A percentile compares a stretch with the other conserved stretches of the same genome.
phyloP scores from a whole-genome alignment of 2,329 filamentous ascomycete genomes.

The Neobulgaria alba region DNA sequence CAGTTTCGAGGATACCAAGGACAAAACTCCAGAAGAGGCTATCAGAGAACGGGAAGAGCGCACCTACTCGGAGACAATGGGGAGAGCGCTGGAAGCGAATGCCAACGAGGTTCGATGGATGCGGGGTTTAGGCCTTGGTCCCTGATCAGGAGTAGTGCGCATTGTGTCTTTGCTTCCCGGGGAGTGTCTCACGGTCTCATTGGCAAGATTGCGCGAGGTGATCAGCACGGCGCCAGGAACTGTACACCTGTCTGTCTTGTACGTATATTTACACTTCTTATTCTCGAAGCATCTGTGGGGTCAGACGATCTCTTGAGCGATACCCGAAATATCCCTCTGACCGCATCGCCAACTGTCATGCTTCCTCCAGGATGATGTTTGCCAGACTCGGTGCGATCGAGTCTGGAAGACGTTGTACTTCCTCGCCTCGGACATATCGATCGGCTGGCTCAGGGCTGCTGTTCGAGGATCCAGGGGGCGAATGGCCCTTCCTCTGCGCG shows the following conservation, averaged over 20 bases:
- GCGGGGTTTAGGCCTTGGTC: constrained; percentile 13
- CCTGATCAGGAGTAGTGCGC: constrained; percentile 3
- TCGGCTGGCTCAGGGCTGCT: neutral
- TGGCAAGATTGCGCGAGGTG: neutral
- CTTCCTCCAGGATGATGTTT: constrained; percentile 1
- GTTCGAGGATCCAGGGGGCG: neutral
- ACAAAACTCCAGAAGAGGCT: constrained; percentile 35
- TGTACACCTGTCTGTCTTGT: neutral
- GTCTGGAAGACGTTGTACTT: neutral
- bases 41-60: constrained; percentile 47
- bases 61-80: constrained; percentile 62
- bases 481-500: neutral
- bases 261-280: neutral
- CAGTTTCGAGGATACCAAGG: constrained; percentile 39
- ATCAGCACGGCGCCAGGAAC: no score
- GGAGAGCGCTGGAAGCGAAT: constrained; percentile 64
- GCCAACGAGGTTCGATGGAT: constrained; percentile 21
- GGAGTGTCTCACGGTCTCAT: neutral
- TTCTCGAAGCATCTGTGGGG: neutral
- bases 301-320: neutral
- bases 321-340: neutral
- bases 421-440: constrained; percentile 1
- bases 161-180: constrained; percentile 1
- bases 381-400: constrained; percentile 4
- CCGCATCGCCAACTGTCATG: neutral